Percentiles rank a stretch among this genome's conserved stretches.
Evolutionary conservation across 371 early-diverging fungal genomes (phyloP).

Genomic region (Saksenaea vasiformis): DNA sequence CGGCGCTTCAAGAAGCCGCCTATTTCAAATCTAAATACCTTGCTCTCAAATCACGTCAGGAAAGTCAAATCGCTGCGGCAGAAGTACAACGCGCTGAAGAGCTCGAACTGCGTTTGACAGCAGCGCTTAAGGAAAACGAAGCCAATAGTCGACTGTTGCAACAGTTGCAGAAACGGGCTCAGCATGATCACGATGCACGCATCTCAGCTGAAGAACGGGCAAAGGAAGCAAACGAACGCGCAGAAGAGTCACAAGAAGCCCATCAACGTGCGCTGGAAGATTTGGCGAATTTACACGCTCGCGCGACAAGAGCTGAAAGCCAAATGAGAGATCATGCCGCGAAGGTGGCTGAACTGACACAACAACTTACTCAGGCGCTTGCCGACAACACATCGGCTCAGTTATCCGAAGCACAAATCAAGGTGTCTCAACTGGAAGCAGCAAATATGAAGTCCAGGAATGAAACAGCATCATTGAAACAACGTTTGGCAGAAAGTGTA

Average conservation of each 20-base stretch:
- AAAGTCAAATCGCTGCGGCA: slow-evolving; percentile 24
- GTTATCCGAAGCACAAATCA: slow-evolving; percentile 57
- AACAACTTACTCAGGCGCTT: slow-evolving; percentile 27
- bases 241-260: slow-evolving; percentile 52
- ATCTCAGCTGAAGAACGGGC: slow-evolving; percentile 52
- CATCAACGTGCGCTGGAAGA: slow-evolving; percentile 51
- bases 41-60: slow-evolving; percentile 34
- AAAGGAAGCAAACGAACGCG: slow-evolving; percentile 47
- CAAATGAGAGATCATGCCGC: slow-evolving; percentile 43
- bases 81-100: slow-evolving; percentile 47
- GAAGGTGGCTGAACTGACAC: slow-evolving; percentile 29
- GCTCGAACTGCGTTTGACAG: slow-evolving; percentile 50
- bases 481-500: slow-evolving; percentile 53
- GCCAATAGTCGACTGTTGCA: slow-evolving; percentile 31
- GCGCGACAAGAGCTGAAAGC: slow-evolving; percentile 46
- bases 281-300: slow-evolving; percentile 39
- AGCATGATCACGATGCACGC: slow-evolving; percentile 45
- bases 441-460: slow-evolving; percentile 58
- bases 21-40: slow-evolving; percentile 57
- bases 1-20: slow-evolving; percentile 62
- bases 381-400: slow-evolving; percentile 1
- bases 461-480: slow-evolving; percentile 55
- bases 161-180: slow-evolving; percentile 44
- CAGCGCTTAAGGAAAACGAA: slow-evolving; percentile 50
- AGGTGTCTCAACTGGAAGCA: slow-evolving; percentile 61